phyloP scores from a whole-genome alignment of 2,329 filamentous ascomycete genomes.

The Curvularia verruculosa region DNA sequence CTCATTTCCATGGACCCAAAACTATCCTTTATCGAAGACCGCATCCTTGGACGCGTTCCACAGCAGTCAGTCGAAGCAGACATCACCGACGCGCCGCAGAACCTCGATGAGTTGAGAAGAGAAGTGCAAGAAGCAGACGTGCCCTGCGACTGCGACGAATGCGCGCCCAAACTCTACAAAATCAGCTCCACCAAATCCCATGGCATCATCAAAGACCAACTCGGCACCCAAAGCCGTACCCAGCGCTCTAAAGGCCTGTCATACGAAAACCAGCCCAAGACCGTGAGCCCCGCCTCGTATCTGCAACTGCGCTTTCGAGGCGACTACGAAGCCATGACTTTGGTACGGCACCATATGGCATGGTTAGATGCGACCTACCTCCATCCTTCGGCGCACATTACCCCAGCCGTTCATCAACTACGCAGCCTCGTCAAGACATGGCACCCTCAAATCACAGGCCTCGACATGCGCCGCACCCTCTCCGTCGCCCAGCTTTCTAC shows the following conservation, averaged over 20 bases:
- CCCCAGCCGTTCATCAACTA: slow-evolving; percentile 10
- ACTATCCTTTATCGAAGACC: slow-evolving; percentile 20
- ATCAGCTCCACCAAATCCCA: slow-evolving; percentile 14
- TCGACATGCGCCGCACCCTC: slow-evolving; percentile 15
- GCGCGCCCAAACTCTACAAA: slow-evolving; percentile 22
- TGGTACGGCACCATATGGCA: slow-evolving; percentile 22
- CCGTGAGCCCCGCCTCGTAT: not conserved
- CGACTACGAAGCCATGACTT: slow-evolving; percentile 24
- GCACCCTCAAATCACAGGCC: slow-evolving; percentile 13
- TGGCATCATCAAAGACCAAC: slow-evolving; percentile 11
- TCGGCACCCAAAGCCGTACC: not conserved
- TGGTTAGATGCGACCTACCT: slow-evolving; percentile 24
- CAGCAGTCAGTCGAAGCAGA: not conserved
- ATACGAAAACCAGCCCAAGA: not conserved
- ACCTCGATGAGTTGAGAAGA: slow-evolving; percentile 7
- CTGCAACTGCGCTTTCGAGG: slow-evolving; percentile 17
- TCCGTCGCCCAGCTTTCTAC: slow-evolving; percentile 14
- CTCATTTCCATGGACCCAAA: slow-evolving; percentile 23
- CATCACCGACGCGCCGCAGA: slow-evolving; percentile 3
- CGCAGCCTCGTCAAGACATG: slow-evolving; percentile 14
- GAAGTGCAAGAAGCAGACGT: slow-evolving; percentile 10
- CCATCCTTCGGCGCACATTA: slow-evolving; percentile 1
- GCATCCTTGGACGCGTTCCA: slow-evolving; percentile 16
- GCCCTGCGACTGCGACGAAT: slow-evolving; percentile 22
- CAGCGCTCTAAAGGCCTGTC: not conserved